Conservation (phyloP, 768 basidiomycete genomes). For the Russula olivacea region DNA sequence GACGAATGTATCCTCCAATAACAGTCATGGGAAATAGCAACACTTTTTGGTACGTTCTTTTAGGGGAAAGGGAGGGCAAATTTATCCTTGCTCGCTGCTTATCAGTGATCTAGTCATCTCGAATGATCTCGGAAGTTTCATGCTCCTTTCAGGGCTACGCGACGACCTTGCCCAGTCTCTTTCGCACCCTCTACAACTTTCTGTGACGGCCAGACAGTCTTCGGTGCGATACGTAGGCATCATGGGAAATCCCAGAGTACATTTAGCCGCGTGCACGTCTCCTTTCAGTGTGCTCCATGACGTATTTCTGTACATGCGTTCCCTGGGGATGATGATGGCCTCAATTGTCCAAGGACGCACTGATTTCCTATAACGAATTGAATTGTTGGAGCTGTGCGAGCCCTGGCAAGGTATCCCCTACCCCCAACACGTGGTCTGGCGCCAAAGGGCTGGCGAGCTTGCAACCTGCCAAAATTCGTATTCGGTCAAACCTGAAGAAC, state of each 20-base stretch:
- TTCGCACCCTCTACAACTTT: not conserved
- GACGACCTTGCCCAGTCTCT: not conserved
- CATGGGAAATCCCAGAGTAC: not conserved
- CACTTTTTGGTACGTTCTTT: not conserved
- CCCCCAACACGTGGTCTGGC: not conserved
- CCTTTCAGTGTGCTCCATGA: not conserved
- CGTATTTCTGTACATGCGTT: not conserved
- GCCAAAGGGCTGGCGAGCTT: not conserved
- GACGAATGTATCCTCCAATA: not conserved
- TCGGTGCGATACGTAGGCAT: not conserved
- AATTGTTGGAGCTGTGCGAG: not conserved
- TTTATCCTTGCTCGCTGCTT: not conserved
- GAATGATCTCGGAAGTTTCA: not conserved
- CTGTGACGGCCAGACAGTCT: not conserved
- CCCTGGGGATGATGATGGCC: not conserved
- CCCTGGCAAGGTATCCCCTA: not conserved
- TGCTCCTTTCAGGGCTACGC: not conserved
- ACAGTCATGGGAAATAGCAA: not conserved
- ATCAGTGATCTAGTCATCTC: slow-evolving; percentile 8
- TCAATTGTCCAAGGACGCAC: not conserved
- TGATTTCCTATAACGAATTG: not conserved
- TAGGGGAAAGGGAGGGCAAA: not conserved
- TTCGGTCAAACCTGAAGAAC: not conserved
- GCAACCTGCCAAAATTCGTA: not conserved
- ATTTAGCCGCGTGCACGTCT: not conserved